phyloP scores from a whole-genome alignment of 2,329 filamentous ascomycete species.

The Dactylella cylindrospora region DNA sequence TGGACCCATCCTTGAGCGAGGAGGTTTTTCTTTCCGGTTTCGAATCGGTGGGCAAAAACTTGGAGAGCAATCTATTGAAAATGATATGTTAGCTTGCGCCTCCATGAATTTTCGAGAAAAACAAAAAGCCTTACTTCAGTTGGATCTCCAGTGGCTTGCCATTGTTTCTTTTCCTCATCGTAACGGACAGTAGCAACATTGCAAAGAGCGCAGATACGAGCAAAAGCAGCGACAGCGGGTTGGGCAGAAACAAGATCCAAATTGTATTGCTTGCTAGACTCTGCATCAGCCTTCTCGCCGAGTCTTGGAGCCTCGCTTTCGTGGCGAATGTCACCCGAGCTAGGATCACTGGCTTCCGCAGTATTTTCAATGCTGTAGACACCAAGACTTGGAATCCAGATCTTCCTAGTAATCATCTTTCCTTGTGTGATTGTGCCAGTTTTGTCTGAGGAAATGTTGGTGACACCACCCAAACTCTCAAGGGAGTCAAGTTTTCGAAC shows the following conservation, averaged over 20 bases:
- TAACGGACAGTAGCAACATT: constrained; percentile 66
- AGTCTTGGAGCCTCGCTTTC: constrained; percentile 56
- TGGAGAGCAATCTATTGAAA: constrained; percentile 62
- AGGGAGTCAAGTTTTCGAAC: constrained; percentile 50
- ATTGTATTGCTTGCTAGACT: constrained; percentile 24
- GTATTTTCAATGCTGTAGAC: constrained; percentile 62
- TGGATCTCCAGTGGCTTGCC: constrained; percentile 64
- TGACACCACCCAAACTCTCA: constrained; percentile 61
- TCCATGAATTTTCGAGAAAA: background rate
- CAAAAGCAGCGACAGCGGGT: constrained; percentile 15
- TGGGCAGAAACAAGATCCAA: constrained; percentile 28
- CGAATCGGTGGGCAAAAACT: constrained; percentile 70
- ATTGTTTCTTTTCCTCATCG: constrained; percentile 53
- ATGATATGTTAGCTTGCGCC: background rate
- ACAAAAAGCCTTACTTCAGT: constrained; percentile 56
- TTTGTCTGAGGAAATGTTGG: constrained; percentile 61
- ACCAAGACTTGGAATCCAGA: constrained; percentile 62
- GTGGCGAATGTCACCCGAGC: constrained; percentile 58
- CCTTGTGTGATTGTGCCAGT: constrained; percentile 65
- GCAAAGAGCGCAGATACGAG: constrained; percentile 56
- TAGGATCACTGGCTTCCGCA: constrained; percentile 61
- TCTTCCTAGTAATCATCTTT: constrained; percentile 65
- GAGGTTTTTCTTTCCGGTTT: constrained; percentile 61
- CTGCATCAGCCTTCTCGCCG: constrained; percentile 47
- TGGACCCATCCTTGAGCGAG: constrained; percentile 58